Base-by-base conservation (phyloP, 2,329 filamentous ascomycete species). In the Fusarium sp. region DNA sequence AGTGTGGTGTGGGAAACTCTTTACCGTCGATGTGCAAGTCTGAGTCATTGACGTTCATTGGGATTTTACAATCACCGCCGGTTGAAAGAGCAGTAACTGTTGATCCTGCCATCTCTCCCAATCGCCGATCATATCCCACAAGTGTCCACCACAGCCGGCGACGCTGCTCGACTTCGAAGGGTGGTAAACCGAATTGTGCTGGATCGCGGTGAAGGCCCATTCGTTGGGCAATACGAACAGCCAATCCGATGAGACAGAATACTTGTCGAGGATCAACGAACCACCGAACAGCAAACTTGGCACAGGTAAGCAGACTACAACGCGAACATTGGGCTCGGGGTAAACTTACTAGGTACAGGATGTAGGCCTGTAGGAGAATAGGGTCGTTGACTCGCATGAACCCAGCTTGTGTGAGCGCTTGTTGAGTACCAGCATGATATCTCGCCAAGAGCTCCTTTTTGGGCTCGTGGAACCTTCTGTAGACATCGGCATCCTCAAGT, bases 101-200 rank as follows among this genome's bases (percentile, higher is more conserved):
- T 19, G 84, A 86, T 48, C 86, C 85, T 5, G 87, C 85, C 76
- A 92, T 85, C 75, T 93, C 90, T 57, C 88, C 85, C 37, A 92
- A 85, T 22, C 91, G 88, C 62, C 85, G 83, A 75, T 94, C 91
- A 67, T 92, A 90, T 26, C 87, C 82, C 15, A 90, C 83, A 17
- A 94, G 81, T 32, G 88, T 87, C 90, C 90, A 93, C 90, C 90
- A 93, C 2, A 93, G 79, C 37, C 91, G 84, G 49, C 90, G 86
- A n/a, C 90, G 85, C 77, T 91, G 85, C 77, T 93, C 90, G 5
- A 87, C 84, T 71, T 93, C 90, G 54, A 89, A 91, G 32, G 81
- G 84, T 5, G 78, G 80, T 4, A 87, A 70, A 6, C 76, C 83
- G 51, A 84, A 85, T 56, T 86, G 82, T 3, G 79, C 80, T 3